Evolutionary conservation across 352 stramenopile species (phyloP), one percentile per base, ranked within the genome.

Genomic region (Aphanomyces astaci): DNA sequence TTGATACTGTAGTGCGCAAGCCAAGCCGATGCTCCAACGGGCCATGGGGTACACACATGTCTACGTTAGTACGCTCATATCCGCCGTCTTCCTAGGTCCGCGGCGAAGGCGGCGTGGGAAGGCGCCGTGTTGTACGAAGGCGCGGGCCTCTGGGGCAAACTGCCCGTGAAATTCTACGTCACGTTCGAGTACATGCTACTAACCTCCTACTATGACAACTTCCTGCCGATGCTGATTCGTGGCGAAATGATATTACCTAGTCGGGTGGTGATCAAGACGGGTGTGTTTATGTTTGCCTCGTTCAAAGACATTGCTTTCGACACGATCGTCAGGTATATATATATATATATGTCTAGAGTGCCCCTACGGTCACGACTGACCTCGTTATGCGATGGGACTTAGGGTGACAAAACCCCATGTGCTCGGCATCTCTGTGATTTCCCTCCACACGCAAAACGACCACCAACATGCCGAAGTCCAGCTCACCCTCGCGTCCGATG

Each of bases 61-160:
- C 0, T 32, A 32, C 15, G 32, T 46, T 63, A 27, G 54, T 15
- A 9, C 10, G 40, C 19, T 36, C 22, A 2, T 49, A 19, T 19
- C 25, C 7, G 51, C n/a, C n/a, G n/a, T n/a, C n/a, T n/a, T n/a
- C n/a, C n/a, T 59, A 59, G 51, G 24, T 59, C 51, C 13, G 25
- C 19, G 22, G 51, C n/a, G 24, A 22, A 59, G 22, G 24, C 36
- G 36, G 7, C 36, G 30, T 59, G 82, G 48, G 76, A 76, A n/a
- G 87, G 89, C 51, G 84, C 91, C 40, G 63, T 94, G 40, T 74
- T 94, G 5, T 92, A 92, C 63, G 86, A 94, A 53, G 76, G 78
- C n/a, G 82, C 82, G 27, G 88, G 81, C 63, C 77, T 94, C 31
- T 57, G 90, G 30, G 92, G 89, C 52, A 86, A 75, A 15, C 77